Evolutionary conservation across 495 filamentous ascomycete genomes (phyloP).

Genomic region (Annulohypoxylon nitens): DNA sequence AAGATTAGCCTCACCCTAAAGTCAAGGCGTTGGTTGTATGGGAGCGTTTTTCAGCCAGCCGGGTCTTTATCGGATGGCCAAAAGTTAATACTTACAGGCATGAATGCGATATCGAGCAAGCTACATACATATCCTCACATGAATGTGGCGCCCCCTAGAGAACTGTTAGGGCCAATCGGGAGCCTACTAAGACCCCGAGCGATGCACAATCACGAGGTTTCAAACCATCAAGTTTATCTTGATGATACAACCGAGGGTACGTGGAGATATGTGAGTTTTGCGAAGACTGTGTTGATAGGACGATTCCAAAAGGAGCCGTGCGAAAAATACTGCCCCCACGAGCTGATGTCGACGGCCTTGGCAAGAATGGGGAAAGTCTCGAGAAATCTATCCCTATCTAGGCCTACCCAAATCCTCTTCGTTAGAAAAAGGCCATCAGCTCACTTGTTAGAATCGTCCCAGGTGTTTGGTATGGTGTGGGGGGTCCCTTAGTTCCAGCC

Average conservation of each 20-base stretch:
- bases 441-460: slow-evolving; percentile 4
- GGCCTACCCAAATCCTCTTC: neutral
- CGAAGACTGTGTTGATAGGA: neutral
- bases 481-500: slow-evolving; percentile 4
- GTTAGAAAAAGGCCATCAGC: neutral
- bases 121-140: neutral
- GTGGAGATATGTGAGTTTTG: slow-evolving; percentile 1
- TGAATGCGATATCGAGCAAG: neutral
- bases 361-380: neutral
- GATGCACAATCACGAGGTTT: slow-evolving; percentile 9
- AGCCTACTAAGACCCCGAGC: slow-evolving; percentile 1
- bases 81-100: neutral
- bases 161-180: slow-evolving; percentile 11
- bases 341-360: neutral
- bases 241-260: slow-evolving; percentile 12
- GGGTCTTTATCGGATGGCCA: neutral
- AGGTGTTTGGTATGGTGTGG: slow-evolving; percentile 18
- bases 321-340: neutral
- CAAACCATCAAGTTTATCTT: slow-evolving; percentile 2
- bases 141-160: slow-evolving; percentile 1
- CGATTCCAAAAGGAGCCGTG: neutral
- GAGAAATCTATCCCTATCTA: slow-evolving; percentile 1
- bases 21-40: slow-evolving; percentile 12
- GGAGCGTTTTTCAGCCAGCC: neutral
- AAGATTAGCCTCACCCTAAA: neutral